Evolutionary conservation across 108 stramenopile genomes (phyloP).

Genomic region (Aurantiochytrium sp.): DNA sequence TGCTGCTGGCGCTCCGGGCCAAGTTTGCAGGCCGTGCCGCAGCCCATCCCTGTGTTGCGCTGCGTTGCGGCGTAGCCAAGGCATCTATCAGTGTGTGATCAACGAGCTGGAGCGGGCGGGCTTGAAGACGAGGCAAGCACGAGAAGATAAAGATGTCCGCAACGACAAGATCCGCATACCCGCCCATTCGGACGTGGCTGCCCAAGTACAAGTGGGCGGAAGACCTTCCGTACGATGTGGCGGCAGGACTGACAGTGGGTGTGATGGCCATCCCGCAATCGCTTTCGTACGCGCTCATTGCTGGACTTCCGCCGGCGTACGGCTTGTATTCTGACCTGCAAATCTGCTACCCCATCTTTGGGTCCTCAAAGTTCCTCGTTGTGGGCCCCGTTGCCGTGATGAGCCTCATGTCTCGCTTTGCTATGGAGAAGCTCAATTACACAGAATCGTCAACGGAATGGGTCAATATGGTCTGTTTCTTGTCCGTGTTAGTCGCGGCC

Average conservation of each 20-base stretch:
- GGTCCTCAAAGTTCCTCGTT: slow-evolving; percentile 62
- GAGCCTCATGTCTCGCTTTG: slow-evolving; percentile 29
- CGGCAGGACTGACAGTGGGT: slow-evolving; percentile 51
- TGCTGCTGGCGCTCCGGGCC: too few species aligned
- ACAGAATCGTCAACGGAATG: not conserved
- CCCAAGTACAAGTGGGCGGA: not conserved
- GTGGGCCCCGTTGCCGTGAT: slow-evolving; percentile 75
- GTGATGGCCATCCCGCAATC: slow-evolving; percentile 75
- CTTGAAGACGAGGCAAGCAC: not conserved
- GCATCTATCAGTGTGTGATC: too few species aligned
- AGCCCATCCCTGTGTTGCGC: too few species aligned
- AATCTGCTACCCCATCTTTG: slow-evolving; percentile 65
- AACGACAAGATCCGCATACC: not conserved
- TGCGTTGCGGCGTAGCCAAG: too few species aligned
- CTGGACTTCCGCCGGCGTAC: slow-evolving; percentile 70
- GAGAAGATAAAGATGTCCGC: not conserved
- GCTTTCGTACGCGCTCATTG: slow-evolving; percentile 76
- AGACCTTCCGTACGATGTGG: not conserved
- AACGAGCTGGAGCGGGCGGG: too few species aligned
- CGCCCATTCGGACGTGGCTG: not conserved
- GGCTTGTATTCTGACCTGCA: slow-evolving; percentile 73
- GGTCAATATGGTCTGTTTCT: not conserved
- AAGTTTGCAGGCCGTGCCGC: too few species aligned
- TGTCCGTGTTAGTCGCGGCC: slow-evolving; percentile 49
- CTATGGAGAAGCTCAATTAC: not conserved